phyloP scores from a whole-genome alignment of 148 eudicot species.

The Nepenthes gracilis region DNA sequence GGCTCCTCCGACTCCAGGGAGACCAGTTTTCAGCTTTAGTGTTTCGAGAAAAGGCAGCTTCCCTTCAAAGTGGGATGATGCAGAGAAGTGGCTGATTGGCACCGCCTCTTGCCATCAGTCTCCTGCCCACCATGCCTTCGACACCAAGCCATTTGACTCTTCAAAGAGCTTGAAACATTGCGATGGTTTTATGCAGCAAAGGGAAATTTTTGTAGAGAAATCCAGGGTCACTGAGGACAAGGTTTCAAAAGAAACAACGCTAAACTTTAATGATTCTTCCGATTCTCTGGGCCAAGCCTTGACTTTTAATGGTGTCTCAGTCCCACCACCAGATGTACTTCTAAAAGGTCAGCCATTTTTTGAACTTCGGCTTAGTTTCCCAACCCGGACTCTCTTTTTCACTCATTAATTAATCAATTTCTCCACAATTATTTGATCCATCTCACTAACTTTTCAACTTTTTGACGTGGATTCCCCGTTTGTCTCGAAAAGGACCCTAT shows the following conservation, averaged over 20 bases:
- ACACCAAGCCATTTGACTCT: constrained; percentile 2
- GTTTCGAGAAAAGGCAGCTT: constrained; percentile 35
- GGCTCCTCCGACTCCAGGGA: constrained; percentile 77
- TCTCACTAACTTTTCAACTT: too few species aligned
- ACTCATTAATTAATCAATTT: background rate
- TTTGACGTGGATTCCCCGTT: constrained; percentile 2
- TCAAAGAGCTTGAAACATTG: constrained; percentile 14
- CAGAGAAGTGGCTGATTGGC: constrained; percentile 64
- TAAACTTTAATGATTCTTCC: constrained; percentile 17
- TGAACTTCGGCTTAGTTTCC: constrained; percentile 3
- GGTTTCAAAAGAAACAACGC: constrained; percentile 15
- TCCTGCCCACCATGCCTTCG: constrained; percentile 30
- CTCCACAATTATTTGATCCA: too few species aligned
- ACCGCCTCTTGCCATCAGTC: constrained; percentile 39
- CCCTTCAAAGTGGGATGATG: constrained; percentile 94
- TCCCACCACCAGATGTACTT: constrained; percentile 36
- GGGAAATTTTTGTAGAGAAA: constrained; percentile 40
- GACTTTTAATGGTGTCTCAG: constrained; percentile 26
- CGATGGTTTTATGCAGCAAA: constrained; percentile 19
- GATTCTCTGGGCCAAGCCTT: constrained; percentile 15
- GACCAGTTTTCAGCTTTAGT: constrained; percentile 75
- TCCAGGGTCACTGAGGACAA: constrained; percentile 40
- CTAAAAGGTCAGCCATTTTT: constrained; percentile 48
- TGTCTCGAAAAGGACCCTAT: constrained; percentile 1
- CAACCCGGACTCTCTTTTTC: background rate